Base-by-base conservation (phyloP, 2,329 filamentous ascomycete genomes). In the Arthroderma uncinatum region DNA sequence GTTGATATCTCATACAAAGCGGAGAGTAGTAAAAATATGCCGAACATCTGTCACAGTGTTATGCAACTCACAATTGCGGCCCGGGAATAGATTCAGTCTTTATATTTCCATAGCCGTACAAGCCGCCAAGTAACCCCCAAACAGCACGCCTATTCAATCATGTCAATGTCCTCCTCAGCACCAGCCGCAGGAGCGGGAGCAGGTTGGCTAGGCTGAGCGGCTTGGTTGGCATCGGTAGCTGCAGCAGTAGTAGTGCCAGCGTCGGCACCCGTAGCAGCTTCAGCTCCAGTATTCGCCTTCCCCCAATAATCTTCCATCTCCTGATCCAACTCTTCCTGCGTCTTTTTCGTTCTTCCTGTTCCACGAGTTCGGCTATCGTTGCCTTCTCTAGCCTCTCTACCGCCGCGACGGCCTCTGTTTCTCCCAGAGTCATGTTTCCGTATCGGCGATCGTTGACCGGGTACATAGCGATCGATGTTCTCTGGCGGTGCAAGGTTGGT, bases 261-360 rank as follows among this genome's bases (percentile, higher is more conserved):
- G n/a, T 52, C 21, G 16, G 56, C 42, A 40, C 44, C 57, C 19
- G 16, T 54, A 19, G 71, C 73, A n/a, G 66, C 70, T 54, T 67
- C 71, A 52, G 73, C 67, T 50, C 64, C 70, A 57, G 65, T 68
- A 52, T 65, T 70, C 37, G 71, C 70, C 25, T 74, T 75, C 30
- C 80, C 84, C 77, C 89, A 96, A 71, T 96, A 96, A 68, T 95
- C 89, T 30, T 85, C 89, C 91, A 96, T 96, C 73, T 96, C 91
- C n/a, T 88, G 89, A 70, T 96, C 91, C 40, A 96, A 78, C 69
- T 96, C 89, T 65, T 95, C 88, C 63, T 90, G 86, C 0, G 91
- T 95, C 80, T 95, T 95, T 73, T 83, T 86, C 1, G 83, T 79
- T 53, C 88, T 80, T 21, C 62, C 64, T 55, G 81, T 78, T 16